Base-by-base conservation (phyloP, 2,329 filamentous ascomycete genomes). In the Macroventuria anomochaeta region DNA sequence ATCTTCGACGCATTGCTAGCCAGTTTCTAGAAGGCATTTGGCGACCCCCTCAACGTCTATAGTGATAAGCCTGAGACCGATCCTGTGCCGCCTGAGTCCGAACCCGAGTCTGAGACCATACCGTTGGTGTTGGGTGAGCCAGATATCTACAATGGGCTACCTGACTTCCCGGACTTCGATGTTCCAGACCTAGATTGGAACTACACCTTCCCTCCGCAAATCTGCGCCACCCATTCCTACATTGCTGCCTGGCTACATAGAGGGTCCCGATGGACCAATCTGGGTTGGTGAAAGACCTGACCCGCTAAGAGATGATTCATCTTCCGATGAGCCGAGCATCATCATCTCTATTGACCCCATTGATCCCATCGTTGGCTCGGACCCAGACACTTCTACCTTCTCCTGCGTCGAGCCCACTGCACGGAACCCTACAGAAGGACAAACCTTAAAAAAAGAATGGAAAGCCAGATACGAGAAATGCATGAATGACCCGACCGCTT, bases 91-190 rank as follows among this genome's bases (percentile, higher is more conserved):
- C n/a, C 46, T 17, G 37, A 26, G 18, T 7, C 38, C 17, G 26
- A 20, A 2, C 20, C 42, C 7, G 31, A 23, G 20, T 7, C 20
- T 26, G 17, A 37, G 20, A 34, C 31, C 12, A 36, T 46, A 5
- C 38, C 43, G 13, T 33, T 41, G 7, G 31, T 46, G 6, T 21
- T 37, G 25, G 50, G 37, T n/a, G 49, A 53, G 31, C 42, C 49
- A 23, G 41, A 36, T 2, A 5, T 42, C 5, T 37, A 36, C 31
- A 46, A 6, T 28, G 17, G 17, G n/a, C 5, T 23, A 3, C 47
- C 47, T 15, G 38, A 42, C n/a, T 32, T 53, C 38, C 43, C 51
- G 1, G 51, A 53, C n/a, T 53, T 53, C 17, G 51, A 53, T 1
- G 48, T 53, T 21, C 43, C 51, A 7, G 51, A 53, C 20, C 44